phyloP scores from a whole-genome alignment of 2,329 filamentous ascomycete genomes.

The Aspergillus jensenii region DNA sequence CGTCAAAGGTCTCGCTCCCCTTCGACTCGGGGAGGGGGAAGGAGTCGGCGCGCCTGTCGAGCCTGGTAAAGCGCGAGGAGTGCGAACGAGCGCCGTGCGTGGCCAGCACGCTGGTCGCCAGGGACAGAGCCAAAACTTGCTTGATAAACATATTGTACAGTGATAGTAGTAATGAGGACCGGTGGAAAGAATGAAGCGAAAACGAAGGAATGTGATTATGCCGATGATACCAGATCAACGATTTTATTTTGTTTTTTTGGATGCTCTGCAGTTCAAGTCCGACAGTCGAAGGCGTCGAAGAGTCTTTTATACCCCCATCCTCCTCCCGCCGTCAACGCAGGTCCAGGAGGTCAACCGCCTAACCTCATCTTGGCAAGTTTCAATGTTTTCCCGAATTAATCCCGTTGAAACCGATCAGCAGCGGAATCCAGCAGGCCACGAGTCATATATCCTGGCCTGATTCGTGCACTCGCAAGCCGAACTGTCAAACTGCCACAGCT shows the following conservation, averaged over 20 bases:
- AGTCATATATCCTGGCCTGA: not conserved
- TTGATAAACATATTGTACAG: not conserved
- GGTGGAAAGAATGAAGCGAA: not conserved
- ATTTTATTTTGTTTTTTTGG: not conserved
- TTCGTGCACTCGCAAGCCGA: not conserved
- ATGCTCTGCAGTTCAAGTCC: too few relatives aligned
- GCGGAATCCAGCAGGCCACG: too few relatives aligned
- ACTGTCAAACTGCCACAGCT: not conserved
- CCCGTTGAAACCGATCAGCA: conserved; percentile 5
- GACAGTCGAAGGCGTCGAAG: too few relatives aligned
- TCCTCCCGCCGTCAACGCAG: not conserved
- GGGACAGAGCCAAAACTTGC: not conserved
- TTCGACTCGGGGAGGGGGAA: conserved; percentile 41
- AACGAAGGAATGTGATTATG: not conserved
- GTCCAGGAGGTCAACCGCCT: not conserved
- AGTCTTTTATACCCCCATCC: not conserved
- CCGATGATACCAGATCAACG: conserved; percentile 4
- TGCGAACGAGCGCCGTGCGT: not conserved
- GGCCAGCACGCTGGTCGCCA: conserved; percentile 9
- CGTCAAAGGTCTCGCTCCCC: conserved; percentile 41
- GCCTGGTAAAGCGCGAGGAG: not conserved
- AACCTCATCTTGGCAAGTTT: not conserved
- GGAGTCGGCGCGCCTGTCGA: conserved; percentile 14
- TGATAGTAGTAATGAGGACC: not conserved
- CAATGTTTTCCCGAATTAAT: not conserved